Conservation (phyloP, 345 rosid genomes). For the Tarenaya hassleriana region DNA sequence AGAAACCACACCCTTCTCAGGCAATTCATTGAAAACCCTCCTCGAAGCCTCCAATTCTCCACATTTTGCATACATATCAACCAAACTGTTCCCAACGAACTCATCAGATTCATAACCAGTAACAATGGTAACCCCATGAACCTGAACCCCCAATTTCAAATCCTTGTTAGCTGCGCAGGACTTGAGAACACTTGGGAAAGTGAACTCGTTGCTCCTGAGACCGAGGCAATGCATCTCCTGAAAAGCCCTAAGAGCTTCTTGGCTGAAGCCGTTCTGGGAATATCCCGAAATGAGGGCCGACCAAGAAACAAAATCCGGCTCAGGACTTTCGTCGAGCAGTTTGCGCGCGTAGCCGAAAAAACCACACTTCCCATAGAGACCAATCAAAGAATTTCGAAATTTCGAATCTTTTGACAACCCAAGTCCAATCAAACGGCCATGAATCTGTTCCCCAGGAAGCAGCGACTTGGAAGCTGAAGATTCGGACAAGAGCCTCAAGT, state of each 20-base stretch:
- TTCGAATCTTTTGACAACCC: slow-evolving; percentile 31
- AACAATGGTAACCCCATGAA: slow-evolving; percentile 43
- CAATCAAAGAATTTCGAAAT: slow-evolving; percentile 32
- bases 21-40: slow-evolving; percentile 38
- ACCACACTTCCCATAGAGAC: slow-evolving; percentile 32
- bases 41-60: slow-evolving; percentile 39
- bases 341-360: slow-evolving; percentile 37
- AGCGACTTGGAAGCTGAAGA: slow-evolving; percentile 35
- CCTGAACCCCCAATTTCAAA: slow-evolving; percentile 43
- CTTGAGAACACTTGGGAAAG: slow-evolving; percentile 51
- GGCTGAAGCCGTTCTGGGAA: slow-evolving; percentile 35
- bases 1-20: slow-evolving; percentile 37
- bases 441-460: slow-evolving; percentile 31
- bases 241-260: slow-evolving; percentile 38
- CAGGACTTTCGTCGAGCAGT: slow-evolving; percentile 51
- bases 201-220: slow-evolving; percentile 43
- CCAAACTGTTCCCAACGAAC: slow-evolving; percentile 46
- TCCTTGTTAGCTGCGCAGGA: slow-evolving; percentile 36
- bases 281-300: slow-evolving; percentile 57
- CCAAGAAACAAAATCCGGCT: slow-evolving; percentile 53
- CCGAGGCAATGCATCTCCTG: slow-evolving; percentile 43
- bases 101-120: slow-evolving; percentile 49
- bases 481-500: slow-evolving; percentile 32
- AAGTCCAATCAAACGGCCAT: slow-evolving; percentile 32
- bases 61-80: slow-evolving; percentile 52